Conservation (phyloP, 2,329 filamentous ascomycete genomes). For the Ceratocystis huliohia region DNA sequence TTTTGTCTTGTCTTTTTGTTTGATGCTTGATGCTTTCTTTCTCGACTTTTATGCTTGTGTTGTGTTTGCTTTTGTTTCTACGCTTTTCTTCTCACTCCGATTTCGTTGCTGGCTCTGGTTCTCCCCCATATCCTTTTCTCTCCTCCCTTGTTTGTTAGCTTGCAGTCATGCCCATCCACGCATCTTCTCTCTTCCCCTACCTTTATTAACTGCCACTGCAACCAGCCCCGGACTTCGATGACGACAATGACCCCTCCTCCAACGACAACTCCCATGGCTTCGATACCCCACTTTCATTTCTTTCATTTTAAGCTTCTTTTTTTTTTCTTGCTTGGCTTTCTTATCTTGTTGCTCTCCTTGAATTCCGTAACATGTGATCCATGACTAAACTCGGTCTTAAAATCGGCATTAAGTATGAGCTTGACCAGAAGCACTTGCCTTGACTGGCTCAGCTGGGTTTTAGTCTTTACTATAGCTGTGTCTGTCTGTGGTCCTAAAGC, state of each 20-base stretch:
- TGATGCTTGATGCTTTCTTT: conserved; percentile 14
- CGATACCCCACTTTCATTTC: conserved; percentile 21
- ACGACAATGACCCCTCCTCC: conserved; percentile 17
- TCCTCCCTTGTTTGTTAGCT: background rate
- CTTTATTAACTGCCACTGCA: conserved; percentile 6
- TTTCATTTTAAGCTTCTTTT: conserved; percentile 22
- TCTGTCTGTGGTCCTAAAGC: too few relatives aligned
- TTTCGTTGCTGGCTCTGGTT: conserved; percentile 11
- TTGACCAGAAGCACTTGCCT: too few relatives aligned
- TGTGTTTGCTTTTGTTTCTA: background rate
- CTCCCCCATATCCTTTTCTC: conserved; percentile 8
- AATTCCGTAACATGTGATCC: too few relatives aligned
- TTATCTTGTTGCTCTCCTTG: background rate
- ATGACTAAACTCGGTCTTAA: too few relatives aligned
- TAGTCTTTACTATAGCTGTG: too few relatives aligned
- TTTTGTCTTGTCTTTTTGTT: conserved; percentile 15
- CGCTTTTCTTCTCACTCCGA: conserved; percentile 2
- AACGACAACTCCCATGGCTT: conserved; percentile 21
- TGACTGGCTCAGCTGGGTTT: too few relatives aligned
- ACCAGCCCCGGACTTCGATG: conserved; percentile 21
- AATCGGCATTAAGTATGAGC: too few relatives aligned
- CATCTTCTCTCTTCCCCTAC: background rate
- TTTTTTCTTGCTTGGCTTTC: conserved; percentile 24
- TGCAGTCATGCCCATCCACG: background rate
- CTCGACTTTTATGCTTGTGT: conserved; percentile 15